These are phyloP conservation scores for Pyronema omphalodes DNA, from an alignment of 495 filamentous ascomycete species.

Conservation along the genomic window DNA sequence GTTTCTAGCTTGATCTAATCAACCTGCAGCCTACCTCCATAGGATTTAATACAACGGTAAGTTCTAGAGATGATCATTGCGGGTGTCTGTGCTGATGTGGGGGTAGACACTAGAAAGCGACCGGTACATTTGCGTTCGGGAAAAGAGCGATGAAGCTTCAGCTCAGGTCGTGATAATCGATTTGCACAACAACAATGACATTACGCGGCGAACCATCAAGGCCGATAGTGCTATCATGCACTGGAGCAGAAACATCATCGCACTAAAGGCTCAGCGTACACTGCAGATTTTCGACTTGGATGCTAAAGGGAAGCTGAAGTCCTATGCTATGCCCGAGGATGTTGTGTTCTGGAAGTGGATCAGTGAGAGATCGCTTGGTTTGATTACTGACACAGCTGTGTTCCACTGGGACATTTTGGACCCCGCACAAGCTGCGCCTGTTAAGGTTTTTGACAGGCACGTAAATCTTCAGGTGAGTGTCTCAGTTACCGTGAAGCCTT, in stretches of 20 bases:
- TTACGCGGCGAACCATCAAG: constrained; percentile 88
- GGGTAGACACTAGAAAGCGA: constrained; percentile 89
- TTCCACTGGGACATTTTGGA: constrained; percentile 98
- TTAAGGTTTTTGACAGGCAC: constrained; percentile 86
- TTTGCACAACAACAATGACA: constrained; percentile 83
- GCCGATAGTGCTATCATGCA: constrained; percentile 99
- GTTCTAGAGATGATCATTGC: constrained; percentile 23
- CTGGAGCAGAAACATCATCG: constrained; percentile 88
- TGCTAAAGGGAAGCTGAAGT: constrained; percentile 83
- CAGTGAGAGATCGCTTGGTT: constrained; percentile 63
- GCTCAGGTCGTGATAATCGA: constrained; percentile 95
- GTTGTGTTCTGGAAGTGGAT: constrained; percentile 99
- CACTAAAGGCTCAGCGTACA: constrained; percentile 82
- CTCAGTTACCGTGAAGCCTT: constrained; percentile 9
- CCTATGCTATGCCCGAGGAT: constrained; percentile 85
- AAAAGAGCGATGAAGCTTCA: constrained; percentile 62
- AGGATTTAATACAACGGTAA: constrained; percentile 92
- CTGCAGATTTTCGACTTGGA: constrained; percentile 94
- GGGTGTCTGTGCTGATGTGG: constrained; percentile 1
- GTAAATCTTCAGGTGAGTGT: constrained; percentile 63
- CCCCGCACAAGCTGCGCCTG: constrained; percentile 50
- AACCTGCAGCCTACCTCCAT: constrained; percentile 51
- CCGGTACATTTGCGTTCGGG: constrained; percentile 82
- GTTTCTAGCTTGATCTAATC: constrained; percentile 27
- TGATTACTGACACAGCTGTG: constrained; percentile 76